Evolutionary conservation across 2,329 filamentous ascomycete species (phyloP).

Genomic region (Pezicula radicicola): DNA sequence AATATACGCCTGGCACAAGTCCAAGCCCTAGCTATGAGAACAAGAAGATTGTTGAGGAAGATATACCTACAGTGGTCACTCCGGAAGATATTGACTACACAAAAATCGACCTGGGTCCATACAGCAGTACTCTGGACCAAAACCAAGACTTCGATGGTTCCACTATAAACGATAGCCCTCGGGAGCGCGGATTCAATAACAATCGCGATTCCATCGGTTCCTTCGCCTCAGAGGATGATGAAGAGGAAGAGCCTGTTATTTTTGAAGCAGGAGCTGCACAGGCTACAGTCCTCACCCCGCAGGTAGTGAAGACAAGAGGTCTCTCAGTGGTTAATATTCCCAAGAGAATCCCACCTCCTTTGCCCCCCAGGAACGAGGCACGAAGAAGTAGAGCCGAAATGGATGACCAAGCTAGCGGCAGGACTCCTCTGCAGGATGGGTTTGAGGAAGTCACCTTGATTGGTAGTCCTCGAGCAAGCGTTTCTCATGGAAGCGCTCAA

Average conservation of each 20-base stretch:
- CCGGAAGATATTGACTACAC: slow-evolving; percentile 57
- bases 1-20: slow-evolving; percentile 52
- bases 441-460: slow-evolving; percentile 30
- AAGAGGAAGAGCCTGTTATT: slow-evolving; percentile 61
- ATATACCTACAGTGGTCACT: slow-evolving; percentile 37
- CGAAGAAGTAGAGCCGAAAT: slow-evolving; percentile 21
- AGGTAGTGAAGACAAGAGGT: slow-evolving; percentile 55
- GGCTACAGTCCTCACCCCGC: slow-evolving; percentile 54
- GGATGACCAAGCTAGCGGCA: slow-evolving; percentile 21
- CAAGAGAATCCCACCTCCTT: slow-evolving; percentile 68
- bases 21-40: slow-evolving; percentile 46
- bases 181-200: slow-evolving; percentile 19
- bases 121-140: slow-evolving; percentile 18
- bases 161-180: slow-evolving; percentile 29
- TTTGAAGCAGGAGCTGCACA: slow-evolving; percentile 63
- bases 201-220: slow-evolving; percentile 41
- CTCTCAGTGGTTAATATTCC: slow-evolving; percentile 76
- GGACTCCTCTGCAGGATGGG: slow-evolving; percentile 20
- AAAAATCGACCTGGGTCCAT: slow-evolving; percentile 50
- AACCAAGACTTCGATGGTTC: slow-evolving; percentile 26
- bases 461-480: not conserved
- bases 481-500: no score
- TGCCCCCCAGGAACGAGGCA: slow-evolving; percentile 75
- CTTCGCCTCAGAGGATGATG: slow-evolving; percentile 45
- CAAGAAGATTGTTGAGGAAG: slow-evolving; percentile 24